phyloP scores from a whole-genome alignment of 2,329 filamentous ascomycete species.

The Nemania abortiva region DNA sequence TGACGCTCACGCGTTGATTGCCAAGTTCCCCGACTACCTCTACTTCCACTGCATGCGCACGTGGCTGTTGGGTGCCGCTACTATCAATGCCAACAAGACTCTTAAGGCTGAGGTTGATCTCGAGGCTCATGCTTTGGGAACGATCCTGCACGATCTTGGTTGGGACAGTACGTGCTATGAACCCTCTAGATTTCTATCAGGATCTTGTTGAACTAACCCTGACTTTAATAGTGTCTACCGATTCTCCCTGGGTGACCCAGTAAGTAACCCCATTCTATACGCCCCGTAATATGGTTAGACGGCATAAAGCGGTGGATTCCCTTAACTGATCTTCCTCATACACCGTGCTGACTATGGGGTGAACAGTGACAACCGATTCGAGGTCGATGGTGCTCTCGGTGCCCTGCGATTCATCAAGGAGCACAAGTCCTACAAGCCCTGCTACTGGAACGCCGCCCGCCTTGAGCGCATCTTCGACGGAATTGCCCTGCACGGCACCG shows the following conservation, averaged over 20 bases:
- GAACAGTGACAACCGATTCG: constrained; percentile 36
- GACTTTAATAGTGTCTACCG: constrained; percentile 13
- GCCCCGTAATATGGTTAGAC: no score
- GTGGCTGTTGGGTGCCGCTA: constrained; percentile 34
- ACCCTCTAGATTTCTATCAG: not conserved
- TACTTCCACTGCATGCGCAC: constrained; percentile 36
- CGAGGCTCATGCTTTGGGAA: constrained; percentile 37
- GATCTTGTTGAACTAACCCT: constrained; percentile 8
- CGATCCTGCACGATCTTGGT: constrained; percentile 38
- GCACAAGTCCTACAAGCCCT: constrained; percentile 31
- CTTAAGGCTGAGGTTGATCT: constrained; percentile 35
- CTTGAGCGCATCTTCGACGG: constrained; percentile 36
- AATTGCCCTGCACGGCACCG: constrained; percentile 35
- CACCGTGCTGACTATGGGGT: constrained; percentile 6
- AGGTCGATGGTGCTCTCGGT: constrained; percentile 38
- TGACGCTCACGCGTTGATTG: constrained; percentile 32
- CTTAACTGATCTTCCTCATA: not conserved
- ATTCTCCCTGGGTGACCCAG: constrained; percentile 34
- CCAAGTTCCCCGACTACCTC: constrained; percentile 36
- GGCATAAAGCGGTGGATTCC: not conserved
- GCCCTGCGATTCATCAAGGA: constrained; percentile 33
- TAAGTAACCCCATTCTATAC: constrained; percentile 6
- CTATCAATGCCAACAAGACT: constrained; percentile 36
- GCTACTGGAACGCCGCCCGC: constrained; percentile 26
- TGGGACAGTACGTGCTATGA: constrained; percentile 33